These are phyloP conservation scores for Artemisia tridentata DNA, from an alignment of 129 eudicot genomes.

Conservation along the genomic window DNA sequence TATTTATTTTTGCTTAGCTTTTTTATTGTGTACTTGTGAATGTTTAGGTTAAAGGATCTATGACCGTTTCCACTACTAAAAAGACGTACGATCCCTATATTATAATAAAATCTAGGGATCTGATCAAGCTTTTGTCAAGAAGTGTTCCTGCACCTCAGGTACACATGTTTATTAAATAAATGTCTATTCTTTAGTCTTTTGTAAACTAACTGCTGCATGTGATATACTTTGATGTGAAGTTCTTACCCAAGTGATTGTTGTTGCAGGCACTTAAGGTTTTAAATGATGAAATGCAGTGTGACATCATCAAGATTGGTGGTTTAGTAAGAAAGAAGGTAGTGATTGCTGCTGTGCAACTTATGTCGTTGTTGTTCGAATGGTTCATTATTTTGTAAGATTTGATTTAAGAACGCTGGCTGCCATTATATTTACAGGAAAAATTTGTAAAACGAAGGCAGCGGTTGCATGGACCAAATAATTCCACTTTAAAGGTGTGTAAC, in stretches of 20 bases:
- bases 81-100: slow-evolving; percentile 90
- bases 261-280: slow-evolving; percentile 79
- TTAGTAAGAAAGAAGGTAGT: slow-evolving; percentile 28
- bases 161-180: neutral
- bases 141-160: slow-evolving; percentile 99
- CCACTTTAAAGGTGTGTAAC: slow-evolving; percentile 88
- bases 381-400: too few relatives aligned
- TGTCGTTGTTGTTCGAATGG: too few relatives aligned
- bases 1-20: slow-evolving; percentile 11
- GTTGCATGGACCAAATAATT: slow-evolving; percentile 76
- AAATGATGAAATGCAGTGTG: slow-evolving; percentile 98
- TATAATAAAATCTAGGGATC: slow-evolving; percentile 86
- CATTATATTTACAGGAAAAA: slow-evolving; percentile 69
- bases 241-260: slow-evolving; percentile 20
- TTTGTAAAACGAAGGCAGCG: slow-evolving; percentile 91
- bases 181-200: neutral
- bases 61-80: slow-evolving; percentile 87
- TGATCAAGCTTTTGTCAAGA: slow-evolving; percentile 85
- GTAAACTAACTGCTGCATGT: neutral
- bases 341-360: neutral
- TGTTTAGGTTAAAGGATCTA: slow-evolving; percentile 73
- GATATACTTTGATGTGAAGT: slow-evolving; percentile 12
- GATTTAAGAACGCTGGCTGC: neutral
- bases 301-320: slow-evolving; percentile 84
- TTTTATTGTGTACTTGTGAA: slow-evolving; percentile 8